A percentile compares a stretch with the other conserved stretches of the same genome.
phyloP scores from a whole-genome alignment of 768 basidiomycete genomes.

The Rickenella mellea region DNA sequence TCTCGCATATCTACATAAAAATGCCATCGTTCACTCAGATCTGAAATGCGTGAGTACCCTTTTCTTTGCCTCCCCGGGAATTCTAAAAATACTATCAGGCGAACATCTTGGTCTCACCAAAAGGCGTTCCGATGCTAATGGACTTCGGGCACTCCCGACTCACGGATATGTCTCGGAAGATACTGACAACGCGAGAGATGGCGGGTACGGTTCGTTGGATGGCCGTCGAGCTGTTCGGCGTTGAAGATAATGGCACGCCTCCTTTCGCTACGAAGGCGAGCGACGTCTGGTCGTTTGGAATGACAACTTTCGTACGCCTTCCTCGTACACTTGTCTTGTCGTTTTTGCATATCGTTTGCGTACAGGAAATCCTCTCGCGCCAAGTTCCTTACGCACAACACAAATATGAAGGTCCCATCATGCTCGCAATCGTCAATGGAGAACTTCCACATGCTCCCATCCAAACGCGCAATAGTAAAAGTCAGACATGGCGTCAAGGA shows the following conservation, averaged over 20 bases:
- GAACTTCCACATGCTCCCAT: no score
- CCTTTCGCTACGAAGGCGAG: background rate
- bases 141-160: background rate
- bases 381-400: no score
- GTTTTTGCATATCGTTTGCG: no score
- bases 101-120: background rate
- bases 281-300: slow-evolving; percentile 2
- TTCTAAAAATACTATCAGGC: background rate
- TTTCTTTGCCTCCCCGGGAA: no score
- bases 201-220: background rate
- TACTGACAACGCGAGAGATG: background rate
- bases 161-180: background rate
- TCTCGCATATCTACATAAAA: background rate
- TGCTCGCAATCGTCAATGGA: no score
- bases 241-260: background rate
- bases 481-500: no score
- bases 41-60: background rate
- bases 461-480: no score
- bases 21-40: background rate
- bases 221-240: background rate
- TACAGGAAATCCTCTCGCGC: no score
- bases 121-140: background rate
- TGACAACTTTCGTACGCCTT: background rate
- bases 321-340: background rate
- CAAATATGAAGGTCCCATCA: no score